These are phyloP conservation scores for Centella asiatica DNA, from an alignment of 129 eudicot species.

Conservation along the genomic window DNA sequence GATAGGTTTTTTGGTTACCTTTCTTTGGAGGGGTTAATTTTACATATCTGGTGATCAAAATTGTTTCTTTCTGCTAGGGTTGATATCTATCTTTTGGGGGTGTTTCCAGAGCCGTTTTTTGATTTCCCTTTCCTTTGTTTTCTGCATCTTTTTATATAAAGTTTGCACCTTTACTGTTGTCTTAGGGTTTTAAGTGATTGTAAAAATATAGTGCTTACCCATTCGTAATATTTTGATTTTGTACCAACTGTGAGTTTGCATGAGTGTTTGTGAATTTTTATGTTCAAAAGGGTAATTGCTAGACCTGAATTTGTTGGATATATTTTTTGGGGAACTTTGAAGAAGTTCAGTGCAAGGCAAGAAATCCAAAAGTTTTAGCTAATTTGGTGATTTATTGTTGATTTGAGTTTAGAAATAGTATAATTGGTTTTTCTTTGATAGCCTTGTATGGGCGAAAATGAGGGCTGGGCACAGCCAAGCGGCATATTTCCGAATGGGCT, in stretches of 20 bases:
- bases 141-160: not conserved
- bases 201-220: not conserved
- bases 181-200: not conserved
- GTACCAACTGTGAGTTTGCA: not conserved
- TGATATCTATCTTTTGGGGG: not conserved
- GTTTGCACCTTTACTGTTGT: not conserved
- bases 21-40: not conserved
- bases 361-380: not conserved
- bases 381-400: not conserved
- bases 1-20: not conserved
- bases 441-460: constrained; percentile 69
- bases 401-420: not conserved
- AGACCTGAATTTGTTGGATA: not conserved
- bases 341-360: not conserved
- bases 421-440: constrained; percentile 13
- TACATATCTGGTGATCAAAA: not conserved
- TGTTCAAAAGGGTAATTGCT: not conserved
- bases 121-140: not conserved
- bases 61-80: not conserved
- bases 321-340: not conserved
- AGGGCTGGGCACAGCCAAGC: constrained; percentile 58
- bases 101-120: not conserved
- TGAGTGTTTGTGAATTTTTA: not conserved
- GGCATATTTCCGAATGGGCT: constrained; percentile 73
- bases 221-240: not conserved